These are phyloP conservation scores for Candida ortonii DNA, from an alignment of 805 yeast genomes.

Conservation along the genomic window DNA sequence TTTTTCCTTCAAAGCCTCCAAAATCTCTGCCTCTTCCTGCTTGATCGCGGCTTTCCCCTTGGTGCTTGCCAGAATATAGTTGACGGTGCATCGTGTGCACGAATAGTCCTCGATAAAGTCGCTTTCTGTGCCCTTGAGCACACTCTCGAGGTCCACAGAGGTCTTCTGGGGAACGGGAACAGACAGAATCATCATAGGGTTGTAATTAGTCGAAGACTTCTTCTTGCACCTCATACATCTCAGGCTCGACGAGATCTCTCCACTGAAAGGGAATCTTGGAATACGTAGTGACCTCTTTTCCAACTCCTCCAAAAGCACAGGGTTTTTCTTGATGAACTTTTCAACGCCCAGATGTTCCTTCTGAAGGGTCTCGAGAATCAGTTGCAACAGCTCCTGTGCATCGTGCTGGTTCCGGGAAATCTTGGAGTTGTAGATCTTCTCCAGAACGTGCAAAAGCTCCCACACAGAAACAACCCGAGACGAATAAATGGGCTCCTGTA, in stretches of 20 bases:
- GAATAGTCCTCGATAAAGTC: constrained; percentile 79
- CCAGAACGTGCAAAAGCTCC: constrained; percentile 74
- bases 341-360: constrained; percentile 52
- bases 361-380: constrained; percentile 74
- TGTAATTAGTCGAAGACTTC: constrained; percentile 53
- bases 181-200: constrained; percentile 69
- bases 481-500: constrained; percentile 60
- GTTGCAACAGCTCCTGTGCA: constrained; percentile 88
- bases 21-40: constrained; percentile 31
- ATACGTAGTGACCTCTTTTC: constrained; percentile 28
- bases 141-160: constrained; percentile 39
- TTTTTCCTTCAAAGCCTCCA: constrained; percentile 37
- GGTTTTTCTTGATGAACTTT: constrained; percentile 39
- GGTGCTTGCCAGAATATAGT: constrained; percentile 37
- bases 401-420: constrained; percentile 87
- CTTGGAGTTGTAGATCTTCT: constrained; percentile 64
- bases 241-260: constrained; percentile 63
- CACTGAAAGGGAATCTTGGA: constrained; percentile 74
- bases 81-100: constrained; percentile 67
- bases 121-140: constrained; percentile 54
- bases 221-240: constrained; percentile 66
- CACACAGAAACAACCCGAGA: constrained; percentile 66
- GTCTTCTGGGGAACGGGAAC: constrained; percentile 64
- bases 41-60: constrained; percentile 15
- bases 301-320: constrained; percentile 37